phyloP scores from a whole-genome alignment of 202 grass and related monocot genomes.

The Dendrocalamus latiflorus region DNA sequence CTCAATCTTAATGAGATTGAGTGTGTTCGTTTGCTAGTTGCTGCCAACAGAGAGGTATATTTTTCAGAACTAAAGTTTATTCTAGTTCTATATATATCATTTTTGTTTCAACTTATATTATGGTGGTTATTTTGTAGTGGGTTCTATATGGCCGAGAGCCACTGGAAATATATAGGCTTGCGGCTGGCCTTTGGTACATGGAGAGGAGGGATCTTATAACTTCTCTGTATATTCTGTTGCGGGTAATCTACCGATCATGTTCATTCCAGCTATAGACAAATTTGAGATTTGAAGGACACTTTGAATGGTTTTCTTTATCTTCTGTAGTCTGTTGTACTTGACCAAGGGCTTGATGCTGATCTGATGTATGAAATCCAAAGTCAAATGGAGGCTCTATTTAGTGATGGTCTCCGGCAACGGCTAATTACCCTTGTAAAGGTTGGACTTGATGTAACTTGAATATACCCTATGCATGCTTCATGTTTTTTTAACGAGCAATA shows the following conservation, averaged over 20 bases:
- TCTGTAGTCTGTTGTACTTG: conserved; percentile 86
- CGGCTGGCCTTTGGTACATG: conserved; percentile 96
- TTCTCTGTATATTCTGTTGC: conserved; percentile 81
- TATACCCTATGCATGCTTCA: not conserved
- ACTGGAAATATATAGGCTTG: conserved; percentile 85
- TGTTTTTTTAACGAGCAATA: not conserved
- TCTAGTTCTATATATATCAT: not conserved
- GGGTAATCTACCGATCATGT: conserved; percentile 46
- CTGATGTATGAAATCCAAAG: conserved; percentile 83
- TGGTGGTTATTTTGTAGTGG: conserved; percentile 62
- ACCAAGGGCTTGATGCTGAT: conserved; percentile 81
- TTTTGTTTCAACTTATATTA: conserved; percentile 15
- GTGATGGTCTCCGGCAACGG: conserved; percentile 58
- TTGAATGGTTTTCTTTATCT: conserved; percentile 25
- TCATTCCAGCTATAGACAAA: conserved; percentile 5
- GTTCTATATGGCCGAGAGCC: conserved; percentile 80
- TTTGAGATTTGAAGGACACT: conserved; percentile 10
- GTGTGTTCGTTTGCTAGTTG: conserved; percentile 92
- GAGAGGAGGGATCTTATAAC: conserved; percentile 98
- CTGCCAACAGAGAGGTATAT: conserved; percentile 74
- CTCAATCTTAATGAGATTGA: conserved; percentile 94
- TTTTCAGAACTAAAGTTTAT: conserved; percentile 20
- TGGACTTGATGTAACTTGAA: conserved; percentile 31
- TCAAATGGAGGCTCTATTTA: conserved; percentile 77
- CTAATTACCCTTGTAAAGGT: conserved; percentile 81